Evolutionary conservation across 768 basidiomycete species (phyloP).

Genomic region (Trametes punicea): DNA sequence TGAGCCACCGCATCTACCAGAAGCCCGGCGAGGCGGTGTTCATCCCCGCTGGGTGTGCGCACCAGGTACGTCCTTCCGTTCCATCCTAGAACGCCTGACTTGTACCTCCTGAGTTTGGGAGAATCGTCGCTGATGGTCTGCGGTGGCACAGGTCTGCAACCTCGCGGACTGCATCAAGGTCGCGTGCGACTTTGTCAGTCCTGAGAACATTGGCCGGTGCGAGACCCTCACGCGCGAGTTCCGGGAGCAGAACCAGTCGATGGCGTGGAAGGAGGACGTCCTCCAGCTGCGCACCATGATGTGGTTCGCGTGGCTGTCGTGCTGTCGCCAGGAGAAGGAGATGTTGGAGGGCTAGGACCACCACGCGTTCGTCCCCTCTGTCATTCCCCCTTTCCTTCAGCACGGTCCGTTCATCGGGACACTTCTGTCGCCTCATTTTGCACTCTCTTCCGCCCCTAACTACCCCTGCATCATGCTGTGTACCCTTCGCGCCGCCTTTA

Average conservation of each 20-base stretch:
- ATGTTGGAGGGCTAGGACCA: conserved; percentile 11
- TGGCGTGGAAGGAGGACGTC: conserved; percentile 93
- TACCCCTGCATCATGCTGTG: neutral
- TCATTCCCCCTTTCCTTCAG: neutral
- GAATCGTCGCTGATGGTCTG: neutral
- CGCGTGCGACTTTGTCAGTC: conserved; percentile 91
- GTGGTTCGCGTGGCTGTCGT: conserved; percentile 90
- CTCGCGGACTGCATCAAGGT: conserved; percentile 95
- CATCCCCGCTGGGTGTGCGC: conserved; percentile 91
- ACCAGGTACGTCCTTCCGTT: conserved; percentile 56
- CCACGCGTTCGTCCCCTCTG: neutral
- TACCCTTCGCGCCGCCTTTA: neutral
- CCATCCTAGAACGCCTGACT: neutral
- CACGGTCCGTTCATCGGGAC: too few species aligned
- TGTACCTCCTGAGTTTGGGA: neutral
- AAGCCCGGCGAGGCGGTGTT: conserved; percentile 90
- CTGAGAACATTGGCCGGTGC: conserved; percentile 87
- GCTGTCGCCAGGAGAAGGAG: conserved; percentile 45
- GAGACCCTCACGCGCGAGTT: conserved; percentile 86
- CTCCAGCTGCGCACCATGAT: conserved; percentile 89
- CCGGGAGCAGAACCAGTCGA: conserved; percentile 81
- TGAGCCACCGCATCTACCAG: conserved; percentile 84
- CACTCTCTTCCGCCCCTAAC: neutral
- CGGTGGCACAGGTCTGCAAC: conserved; percentile 68
- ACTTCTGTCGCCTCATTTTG: too few species aligned